Evolutionary conservation across 2,329 filamentous ascomycete species (phyloP), one percentile per base, ranked within the genome.

Genomic region (Diaporthe longicolla): DNA sequence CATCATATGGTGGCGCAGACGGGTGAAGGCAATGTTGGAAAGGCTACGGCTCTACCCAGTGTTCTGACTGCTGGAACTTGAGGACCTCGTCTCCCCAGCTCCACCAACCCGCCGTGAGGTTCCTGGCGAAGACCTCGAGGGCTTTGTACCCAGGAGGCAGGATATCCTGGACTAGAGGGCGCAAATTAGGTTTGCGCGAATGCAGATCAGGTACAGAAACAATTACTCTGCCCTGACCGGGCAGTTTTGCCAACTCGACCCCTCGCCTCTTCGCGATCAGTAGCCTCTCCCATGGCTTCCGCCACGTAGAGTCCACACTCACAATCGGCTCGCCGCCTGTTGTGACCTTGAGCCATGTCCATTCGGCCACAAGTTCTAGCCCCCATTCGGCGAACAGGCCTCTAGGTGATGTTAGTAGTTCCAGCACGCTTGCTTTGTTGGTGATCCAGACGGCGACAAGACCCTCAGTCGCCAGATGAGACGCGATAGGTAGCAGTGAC

Each of bases 271-370:
- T 80, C 80, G 86, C 93, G 63, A 96, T 83, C 19, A 96, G 82
- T 32, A 95, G 82, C 65, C 92, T 86, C 82, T 97, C 94, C 87
- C 94, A 96, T 0, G 94, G 93, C 82, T 92, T 95, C 76, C 93
- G 88, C 91, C 91, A 94, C 3, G 82, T 75, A 4, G 89, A 89
- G 43, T 91, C 87, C 2, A 94, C 72, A 43, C 87, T 82, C 74
- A 89, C 89, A 37, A 95, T 85, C 0, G 93, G 91, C 79, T 93
- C 90, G 0, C 94, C 94, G 0, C 81, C 77, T 0, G 82, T 81
- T 0, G 94, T 94, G 15, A 93, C 87, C 81, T 97, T 97, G 65
- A 95, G 81, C 94, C 94, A 97, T 2, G 91, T 87, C 93, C 94
- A 96, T 80, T 95, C 93, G 65, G 92, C 89, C 0, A 90, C 85